A percentile compares a stretch with the other conserved stretches of the same genome.
Evolutionary conservation across 2,329 filamentous ascomycete genomes (phyloP).

Genomic region (Xylariaceae sp.): DNA sequence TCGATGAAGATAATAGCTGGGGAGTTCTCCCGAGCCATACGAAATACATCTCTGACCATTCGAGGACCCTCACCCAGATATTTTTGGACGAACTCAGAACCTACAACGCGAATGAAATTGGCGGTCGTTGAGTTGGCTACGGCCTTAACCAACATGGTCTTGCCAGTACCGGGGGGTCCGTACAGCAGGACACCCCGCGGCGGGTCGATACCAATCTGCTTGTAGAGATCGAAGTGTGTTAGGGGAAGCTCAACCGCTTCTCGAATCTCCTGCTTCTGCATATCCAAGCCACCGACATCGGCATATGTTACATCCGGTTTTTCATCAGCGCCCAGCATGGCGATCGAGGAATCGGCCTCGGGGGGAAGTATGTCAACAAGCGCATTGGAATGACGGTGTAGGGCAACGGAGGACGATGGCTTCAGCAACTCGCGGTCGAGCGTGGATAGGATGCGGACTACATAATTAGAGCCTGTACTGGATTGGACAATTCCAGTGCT

Average conservation of each 20-base stretch:
- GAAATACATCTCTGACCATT: constrained; percentile 99
- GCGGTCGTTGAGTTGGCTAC: constrained; percentile 98
- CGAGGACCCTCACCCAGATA: constrained; percentile 96
- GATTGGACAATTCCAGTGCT: constrained; percentile 99
- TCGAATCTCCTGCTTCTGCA: constrained; percentile 99
- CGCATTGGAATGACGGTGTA: constrained; percentile 97
- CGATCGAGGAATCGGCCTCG: constrained; percentile 97
- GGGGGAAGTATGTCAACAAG: constrained; percentile 98
- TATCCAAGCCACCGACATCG: constrained; percentile 95
- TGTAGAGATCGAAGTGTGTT: constrained; percentile 98
- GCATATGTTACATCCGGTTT: constrained; percentile 98
- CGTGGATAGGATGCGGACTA: constrained; percentile 96
- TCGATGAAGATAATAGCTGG: constrained; percentile 99
- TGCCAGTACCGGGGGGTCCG: constrained; percentile 88
- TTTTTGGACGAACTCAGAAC: constrained; percentile 98
- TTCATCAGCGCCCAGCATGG: constrained; percentile 95
- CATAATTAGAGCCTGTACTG: constrained; percentile 97
- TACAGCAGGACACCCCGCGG: constrained; percentile 96
- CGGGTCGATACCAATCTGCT: constrained; percentile 98
- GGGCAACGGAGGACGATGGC: constrained; percentile 94
- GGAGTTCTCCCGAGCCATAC: constrained; percentile 98
- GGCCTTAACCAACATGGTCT: constrained; percentile 93
- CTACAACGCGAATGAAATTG: constrained; percentile 97
- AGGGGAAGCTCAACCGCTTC: constrained; percentile 96
- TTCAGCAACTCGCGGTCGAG: constrained; percentile 98